These are phyloP conservation scores for Barbarea vulgaris DNA, from an alignment of 345 rosid species.

Conservation along the genomic window DNA sequence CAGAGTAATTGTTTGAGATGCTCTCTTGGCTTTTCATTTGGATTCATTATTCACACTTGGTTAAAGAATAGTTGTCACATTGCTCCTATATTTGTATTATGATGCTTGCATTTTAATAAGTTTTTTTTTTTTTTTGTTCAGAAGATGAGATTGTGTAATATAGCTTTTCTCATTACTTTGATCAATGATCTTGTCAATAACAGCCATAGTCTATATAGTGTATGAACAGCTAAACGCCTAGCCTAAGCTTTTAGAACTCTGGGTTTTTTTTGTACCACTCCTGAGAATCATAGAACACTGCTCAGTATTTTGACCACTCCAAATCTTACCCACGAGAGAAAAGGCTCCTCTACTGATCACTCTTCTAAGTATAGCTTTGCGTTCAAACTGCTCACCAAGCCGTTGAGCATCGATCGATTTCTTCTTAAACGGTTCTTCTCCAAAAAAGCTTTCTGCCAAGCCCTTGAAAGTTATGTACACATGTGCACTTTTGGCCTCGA, in stretches of 20 bases:
- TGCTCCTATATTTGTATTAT: no score
- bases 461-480: slow-evolving; percentile 5
- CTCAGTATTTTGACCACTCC: neutral
- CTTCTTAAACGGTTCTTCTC: neutral
- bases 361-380: slow-evolving; percentile 1
- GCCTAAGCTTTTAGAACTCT: neutral
- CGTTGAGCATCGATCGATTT: fast-evolving
- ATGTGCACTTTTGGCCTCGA: neutral
- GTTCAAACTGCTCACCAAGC: neutral
- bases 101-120: no score
- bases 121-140: no score
- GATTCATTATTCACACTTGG: no score
- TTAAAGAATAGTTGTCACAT: no score
- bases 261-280: neutral
- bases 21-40: no score
- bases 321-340: neutral
- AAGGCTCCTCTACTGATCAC: neutral
- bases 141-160: no score
- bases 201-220: neutral
- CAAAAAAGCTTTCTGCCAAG: neutral
- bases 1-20: no score
- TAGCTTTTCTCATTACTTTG: no score
- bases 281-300: neutral
- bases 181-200: neutral
- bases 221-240: neutral